phyloP scores from a whole-genome alignment of 352 stramenopile species.

The Pythium plurisporium region DNA sequence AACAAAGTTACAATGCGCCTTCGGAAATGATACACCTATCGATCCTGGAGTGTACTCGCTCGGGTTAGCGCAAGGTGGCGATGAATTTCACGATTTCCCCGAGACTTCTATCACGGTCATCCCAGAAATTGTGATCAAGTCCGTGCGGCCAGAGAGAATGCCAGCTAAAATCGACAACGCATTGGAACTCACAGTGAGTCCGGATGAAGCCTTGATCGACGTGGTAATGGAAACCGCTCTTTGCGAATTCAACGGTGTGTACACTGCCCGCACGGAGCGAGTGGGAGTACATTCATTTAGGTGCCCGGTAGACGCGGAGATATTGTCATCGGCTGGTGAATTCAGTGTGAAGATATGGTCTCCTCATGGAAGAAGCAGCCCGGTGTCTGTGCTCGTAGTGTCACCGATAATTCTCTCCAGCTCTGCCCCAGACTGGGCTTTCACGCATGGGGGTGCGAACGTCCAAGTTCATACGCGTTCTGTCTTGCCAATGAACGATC shows the following conservation, averaged over 20 bases:
- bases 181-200: neutral
- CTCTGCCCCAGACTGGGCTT: conserved; percentile 1
- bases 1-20: conserved; percentile 3
- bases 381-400: neutral
- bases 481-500: neutral
- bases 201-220: neutral
- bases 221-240: neutral
- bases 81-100: neutral
- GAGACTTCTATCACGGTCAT: neutral
- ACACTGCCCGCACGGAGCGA: neutral
- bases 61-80: neutral
- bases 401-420: neutral
- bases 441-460: neutral
- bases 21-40: neutral
- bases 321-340: neutral
- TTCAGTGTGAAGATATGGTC: neutral
- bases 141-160: neutral
- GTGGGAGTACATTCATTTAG: neutral
- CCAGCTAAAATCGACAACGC: neutral
- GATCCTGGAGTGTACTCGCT: neutral
- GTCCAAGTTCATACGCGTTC: neutral
- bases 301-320: neutral
- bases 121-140: neutral
- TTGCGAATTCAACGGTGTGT: neutral
- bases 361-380: conserved; percentile 6